Evolutionary conservation across 257 asterid genomes (phyloP).

Genomic region (Solanum lycopersicoides): DNA sequence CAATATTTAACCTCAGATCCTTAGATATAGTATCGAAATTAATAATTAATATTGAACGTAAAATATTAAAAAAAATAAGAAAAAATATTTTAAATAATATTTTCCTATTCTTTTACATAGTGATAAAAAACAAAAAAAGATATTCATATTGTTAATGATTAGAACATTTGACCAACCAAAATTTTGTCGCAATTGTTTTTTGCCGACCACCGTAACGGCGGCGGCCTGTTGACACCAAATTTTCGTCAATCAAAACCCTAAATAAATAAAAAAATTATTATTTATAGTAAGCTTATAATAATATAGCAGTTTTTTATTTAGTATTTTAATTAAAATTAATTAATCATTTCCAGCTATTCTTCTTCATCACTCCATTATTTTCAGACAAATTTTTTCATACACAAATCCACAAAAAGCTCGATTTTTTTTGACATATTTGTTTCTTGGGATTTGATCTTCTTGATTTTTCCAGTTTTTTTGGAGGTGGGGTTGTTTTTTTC

Average conservation of each 20-base stretch:
- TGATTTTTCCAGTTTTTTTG: background rate
- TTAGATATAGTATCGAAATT: too few relatives aligned
- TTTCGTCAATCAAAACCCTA: background rate
- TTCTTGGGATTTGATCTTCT: background rate
- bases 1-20: too few relatives aligned
- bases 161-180: background rate
- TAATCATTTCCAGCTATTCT: background rate
- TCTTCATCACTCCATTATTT: background rate
- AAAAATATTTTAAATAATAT: too few relatives aligned
- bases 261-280: background rate
- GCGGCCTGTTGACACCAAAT: slow-evolving; percentile 8
- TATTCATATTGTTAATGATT: background rate
- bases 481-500: slow-evolving; percentile 5
- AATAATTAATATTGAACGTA: too few relatives aligned
- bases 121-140: background rate
- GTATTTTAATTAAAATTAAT: background rate
- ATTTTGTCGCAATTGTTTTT: slow-evolving; percentile 19
- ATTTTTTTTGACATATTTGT: background rate
- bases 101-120: background rate
- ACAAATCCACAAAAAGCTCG: background rate
- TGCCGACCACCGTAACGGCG: slow-evolving; percentile 29
- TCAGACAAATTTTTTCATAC: background rate
- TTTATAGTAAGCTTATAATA: background rate
- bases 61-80: too few relatives aligned
- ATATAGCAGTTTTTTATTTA: background rate